Percentiles rank a stretch among this genome's conserved stretches.
Evolutionary conservation across 208 protist genomes (phyloP).

Genomic region (Crithidia acanthocephali): DNA sequence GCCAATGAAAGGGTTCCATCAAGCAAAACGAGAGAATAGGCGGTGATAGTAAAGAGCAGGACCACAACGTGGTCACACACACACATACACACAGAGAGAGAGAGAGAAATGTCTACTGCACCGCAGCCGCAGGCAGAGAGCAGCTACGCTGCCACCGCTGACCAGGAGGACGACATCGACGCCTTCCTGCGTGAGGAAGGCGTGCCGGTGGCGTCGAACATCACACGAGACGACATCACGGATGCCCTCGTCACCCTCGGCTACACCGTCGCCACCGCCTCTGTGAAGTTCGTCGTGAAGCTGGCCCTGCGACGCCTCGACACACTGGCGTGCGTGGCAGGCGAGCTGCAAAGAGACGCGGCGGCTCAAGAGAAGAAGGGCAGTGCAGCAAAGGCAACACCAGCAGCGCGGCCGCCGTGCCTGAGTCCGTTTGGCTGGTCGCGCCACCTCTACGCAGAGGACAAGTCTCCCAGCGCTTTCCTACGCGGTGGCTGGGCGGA

Average conservation of each 20-base stretch:
- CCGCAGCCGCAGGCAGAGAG: background rate
- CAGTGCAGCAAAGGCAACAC: background rate
- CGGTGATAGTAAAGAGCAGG: no score
- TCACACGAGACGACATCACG: conserved; percentile 17
- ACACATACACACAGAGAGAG: background rate
- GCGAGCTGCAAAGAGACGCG: conserved; percentile 17
- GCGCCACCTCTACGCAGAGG: conserved; percentile 21
- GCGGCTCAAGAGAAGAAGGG: background rate
- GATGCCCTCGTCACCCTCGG: conserved; percentile 10
- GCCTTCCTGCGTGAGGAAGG: conserved; percentile 32
- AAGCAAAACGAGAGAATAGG: no score
- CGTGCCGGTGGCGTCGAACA: conserved; percentile 3
- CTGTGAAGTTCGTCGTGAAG: conserved; percentile 13
- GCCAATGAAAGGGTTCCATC: no score
- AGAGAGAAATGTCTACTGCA: background rate
- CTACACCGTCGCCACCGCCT: conserved; percentile 19
- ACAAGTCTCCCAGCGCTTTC: conserved; percentile 1
- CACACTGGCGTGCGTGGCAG: conserved; percentile 24
- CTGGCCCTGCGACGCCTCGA: conserved; percentile 24
- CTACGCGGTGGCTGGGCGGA: conserved; percentile 33
- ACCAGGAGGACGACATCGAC: conserved; percentile 17
- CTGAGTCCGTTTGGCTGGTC: conserved; percentile 12
- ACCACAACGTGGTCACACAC: no score
- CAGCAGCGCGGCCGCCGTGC: background rate
- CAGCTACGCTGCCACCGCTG: background rate